Conservation (phyloP, 345 rosid genomes). For the Ailanthus altissimus region DNA sequence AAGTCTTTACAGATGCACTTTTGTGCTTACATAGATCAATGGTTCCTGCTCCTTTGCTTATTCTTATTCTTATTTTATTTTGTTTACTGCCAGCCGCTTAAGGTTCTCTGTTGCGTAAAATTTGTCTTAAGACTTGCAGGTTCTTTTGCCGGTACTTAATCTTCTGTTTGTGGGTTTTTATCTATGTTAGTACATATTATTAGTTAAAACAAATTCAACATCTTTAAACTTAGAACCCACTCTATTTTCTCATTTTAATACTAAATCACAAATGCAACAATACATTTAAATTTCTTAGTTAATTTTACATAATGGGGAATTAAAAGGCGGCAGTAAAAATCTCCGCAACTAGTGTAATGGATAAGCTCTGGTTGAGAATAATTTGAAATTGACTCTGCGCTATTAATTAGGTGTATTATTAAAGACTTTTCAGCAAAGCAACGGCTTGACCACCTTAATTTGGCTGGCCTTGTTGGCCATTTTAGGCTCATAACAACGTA, state of each 20-base stretch:
- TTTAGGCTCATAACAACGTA: background rate
- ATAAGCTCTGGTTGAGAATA: background rate
- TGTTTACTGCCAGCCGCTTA: background rate
- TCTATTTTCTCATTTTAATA: too few species aligned
- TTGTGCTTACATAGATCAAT: background rate
- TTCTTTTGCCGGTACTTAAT: too few species aligned
- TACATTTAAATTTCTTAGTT: too few species aligned
- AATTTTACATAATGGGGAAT: too few species aligned
- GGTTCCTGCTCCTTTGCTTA: background rate
- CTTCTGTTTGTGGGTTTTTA: too few species aligned
- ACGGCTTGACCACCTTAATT: conserved; percentile 10
- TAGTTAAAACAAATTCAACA: too few species aligned
- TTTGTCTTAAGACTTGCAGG: too few species aligned
- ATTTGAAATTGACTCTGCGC: background rate
- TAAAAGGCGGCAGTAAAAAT: too few species aligned
- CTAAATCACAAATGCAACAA: too few species aligned
- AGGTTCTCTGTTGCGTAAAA: background rate
- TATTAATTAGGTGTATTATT: conserved; percentile 9
- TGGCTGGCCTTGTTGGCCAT: conserved; percentile 18
- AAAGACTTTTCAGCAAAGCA: conserved; percentile 17
- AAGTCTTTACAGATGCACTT: background rate
- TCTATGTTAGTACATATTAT: too few species aligned
- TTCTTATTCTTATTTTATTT: background rate
- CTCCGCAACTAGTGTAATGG: too few species aligned
- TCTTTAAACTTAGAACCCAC: too few species aligned